Percentiles rank a stretch among this genome's conserved stretches.
Evolutionary conservation across 345 rosid genomes (phyloP).

Genomic region (Isatis tinctoria): DNA sequence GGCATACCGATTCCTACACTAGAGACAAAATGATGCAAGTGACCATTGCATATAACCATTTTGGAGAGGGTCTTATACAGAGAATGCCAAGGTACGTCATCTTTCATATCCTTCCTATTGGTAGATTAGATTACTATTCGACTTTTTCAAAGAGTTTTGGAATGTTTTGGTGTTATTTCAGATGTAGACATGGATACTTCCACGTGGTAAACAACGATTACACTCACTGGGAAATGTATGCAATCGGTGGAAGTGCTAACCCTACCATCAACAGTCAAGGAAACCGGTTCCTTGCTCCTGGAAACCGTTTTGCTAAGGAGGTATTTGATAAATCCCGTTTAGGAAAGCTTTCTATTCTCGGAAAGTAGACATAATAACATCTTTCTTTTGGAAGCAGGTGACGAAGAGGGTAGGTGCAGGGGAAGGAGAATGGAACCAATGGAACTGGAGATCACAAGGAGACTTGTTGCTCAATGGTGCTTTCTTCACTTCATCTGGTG

Average conservation of each 20-base stretch:
- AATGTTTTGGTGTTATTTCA: constrained; percentile 30
- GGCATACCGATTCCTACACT: constrained; percentile 86
- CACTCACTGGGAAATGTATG: constrained; percentile 97
- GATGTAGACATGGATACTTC: constrained; percentile 95
- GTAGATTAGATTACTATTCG: not conserved
- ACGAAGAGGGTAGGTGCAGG: constrained; percentile 41
- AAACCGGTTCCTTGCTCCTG: constrained; percentile 82
- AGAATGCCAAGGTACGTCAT: constrained; percentile 84
- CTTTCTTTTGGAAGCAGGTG: constrained; percentile 23
- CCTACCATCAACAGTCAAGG: constrained; percentile 98
- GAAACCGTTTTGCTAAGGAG: constrained; percentile 58
- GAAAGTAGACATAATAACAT: not conserved
- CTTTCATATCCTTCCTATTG: not conserved
- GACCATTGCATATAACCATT: constrained; percentile 92
- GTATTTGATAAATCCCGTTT: constrained; percentile 15
- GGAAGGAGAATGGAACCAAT: constrained; percentile 34
- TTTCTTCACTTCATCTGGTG: constrained; percentile 47
- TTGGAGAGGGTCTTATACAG: constrained; percentile 94
- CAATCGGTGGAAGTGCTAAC: constrained; percentile 93
- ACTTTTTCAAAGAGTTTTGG: not conserved
- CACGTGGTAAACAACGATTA: constrained; percentile 95
- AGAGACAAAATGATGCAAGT: constrained; percentile 95
- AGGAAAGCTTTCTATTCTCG: not conserved
- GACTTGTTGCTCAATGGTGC: constrained; percentile 57
- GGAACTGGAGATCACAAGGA: constrained; percentile 69